phyloP scores from a whole-genome alignment of 768 basidiomycete genomes.

The Calocera cornea region DNA sequence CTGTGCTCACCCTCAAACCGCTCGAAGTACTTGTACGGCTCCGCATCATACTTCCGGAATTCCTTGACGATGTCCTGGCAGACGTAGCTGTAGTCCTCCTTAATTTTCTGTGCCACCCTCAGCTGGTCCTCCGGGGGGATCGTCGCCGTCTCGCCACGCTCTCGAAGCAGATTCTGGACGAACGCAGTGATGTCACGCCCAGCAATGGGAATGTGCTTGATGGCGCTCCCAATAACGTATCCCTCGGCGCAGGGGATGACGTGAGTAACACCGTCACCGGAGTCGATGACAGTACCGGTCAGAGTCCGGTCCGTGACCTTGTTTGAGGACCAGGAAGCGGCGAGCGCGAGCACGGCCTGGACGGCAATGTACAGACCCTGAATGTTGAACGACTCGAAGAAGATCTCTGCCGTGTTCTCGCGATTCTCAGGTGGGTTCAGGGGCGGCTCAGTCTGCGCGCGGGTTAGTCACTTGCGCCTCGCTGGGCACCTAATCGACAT shows the following conservation, averaged over 20 bases:
- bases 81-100: slow-evolving; percentile 96
- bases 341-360: slow-evolving; percentile 94
- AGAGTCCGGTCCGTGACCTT: slow-evolving; percentile 79
- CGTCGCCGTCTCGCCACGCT: slow-evolving; percentile 79
- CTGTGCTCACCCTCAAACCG: slow-evolving; percentile 86
- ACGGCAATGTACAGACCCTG: slow-evolving; percentile 97
- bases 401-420: slow-evolving; percentile 98
- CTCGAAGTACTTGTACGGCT: slow-evolving; percentile 90
- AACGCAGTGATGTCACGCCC: slow-evolving; percentile 96
- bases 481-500: slow-evolving; percentile 22
- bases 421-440: slow-evolving; percentile 97
- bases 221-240: slow-evolving; percentile 96
- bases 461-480: neutral
- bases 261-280: slow-evolving; percentile 98
- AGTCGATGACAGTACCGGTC: slow-evolving; percentile 96
- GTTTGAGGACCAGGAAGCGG: slow-evolving; percentile 91
- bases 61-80: slow-evolving; percentile 99
- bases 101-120: slow-evolving; percentile 80
- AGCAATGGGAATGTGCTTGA: slow-evolving; percentile 98
- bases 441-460: slow-evolving; percentile 84
- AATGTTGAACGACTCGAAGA: slow-evolving; percentile 99
- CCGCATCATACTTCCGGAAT: slow-evolving; percentile 94
- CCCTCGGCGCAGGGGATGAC: slow-evolving; percentile 94
- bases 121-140: slow-evolving; percentile 94
- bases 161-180: slow-evolving; percentile 87